Evolutionary conservation across 495 filamentous ascomycete genomes (phyloP).

Genomic region (Lasiosphaeriaceae sp.): DNA sequence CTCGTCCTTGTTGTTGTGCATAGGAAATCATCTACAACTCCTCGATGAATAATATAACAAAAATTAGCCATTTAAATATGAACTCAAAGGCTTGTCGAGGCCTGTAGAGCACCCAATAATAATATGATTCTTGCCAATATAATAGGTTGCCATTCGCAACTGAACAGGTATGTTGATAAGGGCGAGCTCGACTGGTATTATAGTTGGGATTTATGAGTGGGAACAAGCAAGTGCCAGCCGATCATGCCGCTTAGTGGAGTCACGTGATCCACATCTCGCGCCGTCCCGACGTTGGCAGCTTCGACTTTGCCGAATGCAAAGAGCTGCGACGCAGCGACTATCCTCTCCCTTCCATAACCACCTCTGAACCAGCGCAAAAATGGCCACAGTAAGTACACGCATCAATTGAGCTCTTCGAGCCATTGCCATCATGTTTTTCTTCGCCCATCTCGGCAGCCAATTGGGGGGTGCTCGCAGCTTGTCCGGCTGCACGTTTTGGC

Average conservation of each 20-base stretch:
- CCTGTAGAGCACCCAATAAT: too few species aligned
- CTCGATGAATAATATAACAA: too few species aligned
- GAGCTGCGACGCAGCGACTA: conserved; percentile 34
- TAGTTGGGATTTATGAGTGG: background rate
- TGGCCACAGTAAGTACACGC: conserved; percentile 72
- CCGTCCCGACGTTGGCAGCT: conserved; percentile 18
- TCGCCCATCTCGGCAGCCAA: background rate
- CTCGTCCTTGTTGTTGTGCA: too few species aligned
- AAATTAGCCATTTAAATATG: too few species aligned
- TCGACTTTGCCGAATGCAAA: conserved; percentile 27
- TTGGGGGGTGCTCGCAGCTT: background rate
- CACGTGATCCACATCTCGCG: conserved; percentile 26
- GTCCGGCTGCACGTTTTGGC: background rate
- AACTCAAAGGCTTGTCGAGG: too few species aligned
- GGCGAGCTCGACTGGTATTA: too few species aligned
- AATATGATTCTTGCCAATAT: too few species aligned
- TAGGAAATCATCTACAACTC: too few species aligned
- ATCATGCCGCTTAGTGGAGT: background rate
- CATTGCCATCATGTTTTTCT: background rate
- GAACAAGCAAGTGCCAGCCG: background rate
- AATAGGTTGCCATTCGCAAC: too few species aligned
- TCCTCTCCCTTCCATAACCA: conserved; percentile 42
- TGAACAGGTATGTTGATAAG: too few species aligned
- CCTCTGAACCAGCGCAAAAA: conserved; percentile 64
- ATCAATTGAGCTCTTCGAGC: conserved; percentile 18